Evolutionary conservation across 306 rosid species (phyloP), one percentile per base, ranked within the genome.

Genomic region (Prunus fruticosa): DNA sequence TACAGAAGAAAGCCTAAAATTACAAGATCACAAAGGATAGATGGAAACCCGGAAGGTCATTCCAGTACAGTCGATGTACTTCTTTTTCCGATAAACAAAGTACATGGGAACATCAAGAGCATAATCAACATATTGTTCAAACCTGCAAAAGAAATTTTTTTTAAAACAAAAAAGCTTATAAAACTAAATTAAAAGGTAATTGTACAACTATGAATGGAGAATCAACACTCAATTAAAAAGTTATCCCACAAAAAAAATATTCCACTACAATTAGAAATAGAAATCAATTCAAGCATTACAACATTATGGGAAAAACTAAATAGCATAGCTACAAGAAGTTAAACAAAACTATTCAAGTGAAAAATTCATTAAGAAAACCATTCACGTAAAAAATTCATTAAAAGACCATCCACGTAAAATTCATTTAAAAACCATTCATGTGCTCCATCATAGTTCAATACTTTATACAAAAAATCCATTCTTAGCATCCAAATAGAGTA

Each of bases 101-200:
- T 92, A 91, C 99, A 96, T 96, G 64, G 99, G 99, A 76, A 96
- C 99, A 81, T 92, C 96, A 46, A 96, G 97, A 72, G 99, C 99
- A 82, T 88, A 96, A 75, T 96, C 99, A 62, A 92, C 97, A 30
- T 92, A 96, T 84, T 87, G 95, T 89, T 92, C 96, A 83, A 96
- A 92, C 86, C 99, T 92, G 96, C 80, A 87, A 73, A 32, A 47
- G 16, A 38, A 34, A 5, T 5, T 5, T 34, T 32, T 32, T 34
- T 34, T 1, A 52, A 79, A 43, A 11, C 71, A 73, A 75, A 65
- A 78, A 58, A 67, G 62, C 63, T 53, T 18, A 64, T 43, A 63
- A 41, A 63, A 75, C 75, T 68, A 77, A 74, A 77, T 19, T 74
- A 77, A 70, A 69, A 65, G 67, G 50, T 14, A 64, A 69, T 20